Conservation (phyloP, 139 green algal species). For the Chlamydomonas asymmetrica region DNA sequence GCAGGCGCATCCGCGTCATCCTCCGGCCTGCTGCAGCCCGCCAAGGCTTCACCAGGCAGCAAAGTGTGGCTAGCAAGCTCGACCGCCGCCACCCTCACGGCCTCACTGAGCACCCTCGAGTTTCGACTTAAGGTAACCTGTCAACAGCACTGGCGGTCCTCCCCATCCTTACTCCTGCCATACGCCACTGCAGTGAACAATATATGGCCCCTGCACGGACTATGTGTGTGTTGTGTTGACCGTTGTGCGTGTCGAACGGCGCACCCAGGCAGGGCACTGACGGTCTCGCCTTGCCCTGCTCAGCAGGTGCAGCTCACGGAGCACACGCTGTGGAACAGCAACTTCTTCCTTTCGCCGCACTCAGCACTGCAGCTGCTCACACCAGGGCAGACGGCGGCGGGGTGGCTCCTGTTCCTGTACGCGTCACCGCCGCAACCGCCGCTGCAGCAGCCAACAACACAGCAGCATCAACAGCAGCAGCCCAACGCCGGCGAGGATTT, state of each 20-base stretch:
- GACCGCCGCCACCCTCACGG: constrained; percentile 14
- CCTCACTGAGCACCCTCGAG: neutral
- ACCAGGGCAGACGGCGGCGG: neutral
- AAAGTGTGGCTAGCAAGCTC: constrained; percentile 4
- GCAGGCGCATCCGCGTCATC: neutral
- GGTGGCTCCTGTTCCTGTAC: neutral
- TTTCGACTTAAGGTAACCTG: constrained; percentile 6
- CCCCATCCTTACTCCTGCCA: neutral
- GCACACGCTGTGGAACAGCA: neutral
- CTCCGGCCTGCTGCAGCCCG: neutral
- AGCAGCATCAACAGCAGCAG: neutral
- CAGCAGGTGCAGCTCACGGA: constrained; percentile 4
- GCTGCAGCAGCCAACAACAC: neutral
- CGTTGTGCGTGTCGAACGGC: neutral
- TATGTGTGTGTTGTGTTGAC: neutral
- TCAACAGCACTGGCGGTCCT: neutral
- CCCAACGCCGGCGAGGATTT: no score
- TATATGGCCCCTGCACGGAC: neutral
- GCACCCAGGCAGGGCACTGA: neutral
- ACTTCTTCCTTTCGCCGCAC: constrained; percentile 7
- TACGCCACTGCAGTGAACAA: neutral
- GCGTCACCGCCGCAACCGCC: neutral
- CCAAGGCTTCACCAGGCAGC: neutral
- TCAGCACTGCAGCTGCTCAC: neutral
- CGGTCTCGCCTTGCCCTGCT: neutral